phyloP scores from a whole-genome alignment of 148 eudicot species.

The Fagopyrum tataricum region DNA sequence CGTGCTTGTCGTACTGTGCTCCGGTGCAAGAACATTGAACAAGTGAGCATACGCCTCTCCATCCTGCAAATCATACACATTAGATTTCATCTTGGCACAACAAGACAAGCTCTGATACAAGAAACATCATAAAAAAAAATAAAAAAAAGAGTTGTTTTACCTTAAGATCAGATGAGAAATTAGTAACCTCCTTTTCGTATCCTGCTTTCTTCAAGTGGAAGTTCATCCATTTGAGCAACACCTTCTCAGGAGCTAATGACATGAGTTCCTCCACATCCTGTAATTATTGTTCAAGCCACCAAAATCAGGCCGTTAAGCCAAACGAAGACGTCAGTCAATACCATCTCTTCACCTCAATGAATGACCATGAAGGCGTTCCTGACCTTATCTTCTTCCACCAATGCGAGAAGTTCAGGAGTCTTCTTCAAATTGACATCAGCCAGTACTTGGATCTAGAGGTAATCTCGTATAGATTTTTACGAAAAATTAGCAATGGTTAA shows the following conservation, averaged over 20 bases:
- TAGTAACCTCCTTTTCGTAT: constrained; percentile 60
- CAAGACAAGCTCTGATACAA: constrained; percentile 35
- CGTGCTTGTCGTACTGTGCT: constrained; percentile 37
- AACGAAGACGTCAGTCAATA: background rate
- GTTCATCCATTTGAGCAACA: constrained; percentile 79
- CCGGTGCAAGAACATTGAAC: constrained; percentile 81
- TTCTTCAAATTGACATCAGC: constrained; percentile 73
- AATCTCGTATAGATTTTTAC: background rate
- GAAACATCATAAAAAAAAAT: background rate
- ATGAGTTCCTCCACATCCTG: constrained; percentile 84
- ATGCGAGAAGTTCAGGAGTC: constrained; percentile 79
- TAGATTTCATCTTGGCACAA: background rate
- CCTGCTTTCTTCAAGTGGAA: constrained; percentile 79
- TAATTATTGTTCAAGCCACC: constrained; percentile 6
- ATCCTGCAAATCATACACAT: constrained; percentile 36
- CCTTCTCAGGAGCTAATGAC: constrained; percentile 65
- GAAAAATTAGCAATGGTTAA: background rate
- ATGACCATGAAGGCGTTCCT: background rate
- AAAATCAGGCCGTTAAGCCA: background rate
- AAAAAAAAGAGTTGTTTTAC: constrained; percentile 22
- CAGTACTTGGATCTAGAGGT: constrained; percentile 60
- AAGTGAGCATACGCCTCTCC: constrained; percentile 88
- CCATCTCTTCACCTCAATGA: no score
- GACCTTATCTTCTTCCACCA: constrained; percentile 70
- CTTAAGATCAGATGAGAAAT: constrained; percentile 75